Percentiles rank a stretch among this genome's conserved stretches.
Evolutionary conservation across 352 stramenopile species (phyloP).

Genomic region (Pythium angustatum): DNA sequence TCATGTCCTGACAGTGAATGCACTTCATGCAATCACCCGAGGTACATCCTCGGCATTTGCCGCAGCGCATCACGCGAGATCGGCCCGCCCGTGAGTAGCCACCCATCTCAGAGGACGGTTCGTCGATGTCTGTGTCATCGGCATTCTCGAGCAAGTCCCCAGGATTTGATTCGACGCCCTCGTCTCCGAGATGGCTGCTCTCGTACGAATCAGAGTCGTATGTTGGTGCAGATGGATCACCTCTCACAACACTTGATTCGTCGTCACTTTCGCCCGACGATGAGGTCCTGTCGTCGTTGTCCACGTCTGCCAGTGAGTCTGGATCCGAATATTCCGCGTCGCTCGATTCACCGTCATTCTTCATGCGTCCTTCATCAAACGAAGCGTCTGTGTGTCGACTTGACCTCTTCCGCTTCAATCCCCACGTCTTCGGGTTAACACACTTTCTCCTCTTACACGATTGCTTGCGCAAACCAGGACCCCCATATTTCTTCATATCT

Average conservation of each 20-base stretch:
- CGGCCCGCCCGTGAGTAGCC: slow-evolving; percentile 40
- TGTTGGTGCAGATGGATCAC: neutral
- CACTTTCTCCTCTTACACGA: slow-evolving; percentile 89
- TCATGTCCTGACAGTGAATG: slow-evolving; percentile 80
- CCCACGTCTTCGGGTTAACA: slow-evolving; percentile 68
- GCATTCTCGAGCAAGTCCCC: slow-evolving; percentile 5
- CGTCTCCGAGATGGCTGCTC: slow-evolving; percentile 24
- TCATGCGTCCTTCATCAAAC: slow-evolving; percentile 2
- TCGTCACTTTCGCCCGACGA: slow-evolving; percentile 23
- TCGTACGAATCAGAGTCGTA: slow-evolving; percentile 25
- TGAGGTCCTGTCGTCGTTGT: slow-evolving; percentile 5
- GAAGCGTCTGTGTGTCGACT: slow-evolving; percentile 4
- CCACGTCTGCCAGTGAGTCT: slow-evolving; percentile 7
- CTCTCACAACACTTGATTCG: neutral
- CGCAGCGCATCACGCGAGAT: slow-evolving; percentile 74
- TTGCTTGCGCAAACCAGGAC: slow-evolving; percentile 82
- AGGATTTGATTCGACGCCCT: slow-evolving; percentile 7
- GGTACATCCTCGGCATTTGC: slow-evolving; percentile 68
- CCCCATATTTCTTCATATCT: slow-evolving; percentile 91
- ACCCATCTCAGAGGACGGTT: slow-evolving; percentile 41
- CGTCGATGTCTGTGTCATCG: slow-evolving; percentile 23
- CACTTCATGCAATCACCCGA: slow-evolving; percentile 79
- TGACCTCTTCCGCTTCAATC: slow-evolving; percentile 27
- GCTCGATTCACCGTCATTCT: slow-evolving; percentile 18
- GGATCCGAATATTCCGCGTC: slow-evolving; percentile 17